Evolutionary conservation across 441 rosid species (phyloP), one percentile per base, ranked within the genome.

Genomic region (Pelargonium hybrid): DNA sequence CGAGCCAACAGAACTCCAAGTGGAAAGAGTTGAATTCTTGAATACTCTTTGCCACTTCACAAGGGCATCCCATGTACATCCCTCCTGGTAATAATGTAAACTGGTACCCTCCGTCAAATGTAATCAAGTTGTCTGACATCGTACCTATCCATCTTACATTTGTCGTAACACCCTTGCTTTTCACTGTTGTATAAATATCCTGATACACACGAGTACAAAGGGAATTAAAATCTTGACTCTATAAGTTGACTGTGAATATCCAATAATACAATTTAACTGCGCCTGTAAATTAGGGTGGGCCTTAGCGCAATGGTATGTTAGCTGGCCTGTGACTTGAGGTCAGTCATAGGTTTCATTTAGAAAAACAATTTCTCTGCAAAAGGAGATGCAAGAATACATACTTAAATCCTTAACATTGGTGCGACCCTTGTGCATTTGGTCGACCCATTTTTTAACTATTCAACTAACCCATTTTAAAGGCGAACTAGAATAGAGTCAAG

Each of bases 51-150:
- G 90, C 84, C 34, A 91, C 76, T 45, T 88, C 85, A 29, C 86
- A 80, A 0, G 97, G 97, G 70, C 81, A 93, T 75, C 98, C 98
- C 90, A 88, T 83, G 80, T 89, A 89, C 90, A 91, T 88, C 48
- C 97, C 94, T 68, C 96, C 96, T 0, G 96, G 94, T 75, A 93
- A 78, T 68, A 89, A 31, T 0, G 87, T 84, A 41, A 86, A 76
- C 71, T 88, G 93, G 71, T 89, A 93, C 9, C 90, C 96, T 65
- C 86, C 90, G 7, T 83, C 89, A 21, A 88, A 91, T 26, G 82
- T 84, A 15, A 88, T 82, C 84, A 87, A 64, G 85, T 93, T 80
- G 43, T 81, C 84, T 0, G 81, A 77, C 41, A 80, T 65, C 34
- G 76, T 77, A 7, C 98, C 97, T 0, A 56, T 82, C 97, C 98